Conservation (phyloP, 352 stramenopile species). For the Pythium myriotylum region DNA sequence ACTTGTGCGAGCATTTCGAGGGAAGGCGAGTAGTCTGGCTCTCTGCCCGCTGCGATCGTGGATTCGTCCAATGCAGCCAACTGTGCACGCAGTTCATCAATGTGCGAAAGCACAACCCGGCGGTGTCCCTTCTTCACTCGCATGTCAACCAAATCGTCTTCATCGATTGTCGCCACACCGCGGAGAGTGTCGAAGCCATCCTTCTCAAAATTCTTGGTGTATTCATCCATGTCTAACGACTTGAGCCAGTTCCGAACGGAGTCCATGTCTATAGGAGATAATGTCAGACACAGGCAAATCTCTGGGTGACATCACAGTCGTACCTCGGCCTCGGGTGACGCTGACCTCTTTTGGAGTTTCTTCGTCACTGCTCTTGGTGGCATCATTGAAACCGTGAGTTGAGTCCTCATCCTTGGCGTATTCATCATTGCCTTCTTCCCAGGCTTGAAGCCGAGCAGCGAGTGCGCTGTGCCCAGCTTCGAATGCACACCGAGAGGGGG, state of each 20-base stretch:
- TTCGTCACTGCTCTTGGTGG: constrained; percentile 39
- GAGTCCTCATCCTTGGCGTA: constrained; percentile 68
- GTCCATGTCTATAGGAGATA: constrained; percentile 60
- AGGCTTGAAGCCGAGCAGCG: constrained; percentile 72
- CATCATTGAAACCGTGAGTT: constrained; percentile 20
- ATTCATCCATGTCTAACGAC: constrained; percentile 87
- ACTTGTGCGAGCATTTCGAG: constrained; percentile 71
- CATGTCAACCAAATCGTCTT: constrained; percentile 89
- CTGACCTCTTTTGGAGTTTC: constrained; percentile 30
- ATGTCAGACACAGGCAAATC: not conserved
- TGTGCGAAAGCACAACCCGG: constrained; percentile 83
- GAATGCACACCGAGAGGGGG: constrained; percentile 84
- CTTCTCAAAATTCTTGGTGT: constrained; percentile 87
- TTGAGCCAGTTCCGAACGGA: constrained; percentile 86
- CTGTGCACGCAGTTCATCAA: constrained; percentile 79
- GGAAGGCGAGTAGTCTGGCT: constrained; percentile 75
- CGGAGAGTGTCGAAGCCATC: constrained; percentile 88
- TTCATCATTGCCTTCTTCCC: constrained; percentile 89
- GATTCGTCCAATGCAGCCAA: constrained; percentile 69
- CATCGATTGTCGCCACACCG: constrained; percentile 84
- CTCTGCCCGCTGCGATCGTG: constrained; percentile 48
- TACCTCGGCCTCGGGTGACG: constrained; percentile 56
- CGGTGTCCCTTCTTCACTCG: constrained; percentile 88
- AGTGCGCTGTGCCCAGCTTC: constrained; percentile 82
- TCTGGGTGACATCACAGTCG: too few relatives aligned